Evolutionary conservation across 331 rosid species (phyloP).

Genomic region (Phaseolus coccineus): DNA sequence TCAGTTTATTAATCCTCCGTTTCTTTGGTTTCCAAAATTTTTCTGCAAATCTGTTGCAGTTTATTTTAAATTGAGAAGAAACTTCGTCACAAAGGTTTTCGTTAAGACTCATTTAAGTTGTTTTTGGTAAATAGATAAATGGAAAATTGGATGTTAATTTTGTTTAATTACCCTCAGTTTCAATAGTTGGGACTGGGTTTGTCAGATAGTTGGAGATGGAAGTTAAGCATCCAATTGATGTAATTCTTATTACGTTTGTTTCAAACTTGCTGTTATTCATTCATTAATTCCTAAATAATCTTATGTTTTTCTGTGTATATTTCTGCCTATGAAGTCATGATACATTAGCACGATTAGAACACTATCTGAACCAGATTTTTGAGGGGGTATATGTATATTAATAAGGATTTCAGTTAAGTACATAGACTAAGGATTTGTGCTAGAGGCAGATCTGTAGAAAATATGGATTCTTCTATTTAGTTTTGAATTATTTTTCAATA

Average conservation of each 20-base stretch:
- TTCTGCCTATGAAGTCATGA: neutral
- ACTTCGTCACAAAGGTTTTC: neutral
- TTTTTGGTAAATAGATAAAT: neutral
- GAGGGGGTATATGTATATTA: slow-evolving; percentile 11
- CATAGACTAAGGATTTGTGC: neutral
- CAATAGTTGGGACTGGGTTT: neutral
- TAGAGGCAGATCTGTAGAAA: slow-evolving; percentile 15
- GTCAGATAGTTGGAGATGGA: neutral
- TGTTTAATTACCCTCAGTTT: neutral
- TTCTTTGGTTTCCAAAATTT: neutral
- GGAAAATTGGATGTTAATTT: neutral
- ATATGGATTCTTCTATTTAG: slow-evolving; percentile 13
- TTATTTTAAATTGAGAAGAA: neutral
- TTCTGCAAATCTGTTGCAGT: neutral
- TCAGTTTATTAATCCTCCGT: neutral
- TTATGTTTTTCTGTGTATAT: slow-evolving; percentile 2
- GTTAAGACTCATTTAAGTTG: neutral
- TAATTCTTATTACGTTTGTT: neutral
- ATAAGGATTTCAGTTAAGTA: neutral
- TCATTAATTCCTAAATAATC: neutral
- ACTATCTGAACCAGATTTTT: slow-evolving; percentile 6
- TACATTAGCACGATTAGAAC: slow-evolving; percentile 2
- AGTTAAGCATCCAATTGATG: neutral
- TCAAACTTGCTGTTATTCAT: neutral
- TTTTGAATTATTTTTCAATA: neutral